Evolutionary conservation across 2,329 filamentous ascomycete species (phyloP).

Genomic region (Ophiostoma piceae): DNA sequence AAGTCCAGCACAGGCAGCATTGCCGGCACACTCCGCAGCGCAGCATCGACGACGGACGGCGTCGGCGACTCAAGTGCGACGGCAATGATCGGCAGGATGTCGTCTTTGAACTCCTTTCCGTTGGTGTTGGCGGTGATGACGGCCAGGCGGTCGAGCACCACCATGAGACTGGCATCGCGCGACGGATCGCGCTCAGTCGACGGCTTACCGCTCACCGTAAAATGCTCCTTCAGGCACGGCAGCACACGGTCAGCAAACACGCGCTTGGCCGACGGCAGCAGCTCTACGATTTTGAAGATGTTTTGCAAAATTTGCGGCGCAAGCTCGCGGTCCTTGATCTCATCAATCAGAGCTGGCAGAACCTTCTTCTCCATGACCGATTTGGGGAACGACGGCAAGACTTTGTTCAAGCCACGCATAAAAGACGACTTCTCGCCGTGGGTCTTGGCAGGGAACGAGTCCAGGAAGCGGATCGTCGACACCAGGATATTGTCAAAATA

Average conservation of each 20-base stretch:
- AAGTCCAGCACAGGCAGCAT: constrained; percentile 91
- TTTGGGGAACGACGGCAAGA: constrained; percentile 86
- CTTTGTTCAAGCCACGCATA: constrained; percentile 78
- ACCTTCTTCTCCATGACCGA: constrained; percentile 94
- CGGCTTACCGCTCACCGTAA: constrained; percentile 56
- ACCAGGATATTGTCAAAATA: constrained; percentile 98
- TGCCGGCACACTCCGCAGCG: constrained; percentile 69
- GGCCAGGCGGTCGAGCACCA: constrained; percentile 77
- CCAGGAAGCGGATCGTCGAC: constrained; percentile 91
- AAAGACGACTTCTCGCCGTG: constrained; percentile 87
- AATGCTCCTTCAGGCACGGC: constrained; percentile 78
- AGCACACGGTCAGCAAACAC: constrained; percentile 81
- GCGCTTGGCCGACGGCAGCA: constrained; percentile 70
- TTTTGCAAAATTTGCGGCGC: constrained; percentile 83
- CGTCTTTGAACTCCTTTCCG: constrained; percentile 91
- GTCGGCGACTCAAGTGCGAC: constrained; percentile 83
- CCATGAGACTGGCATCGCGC: constrained; percentile 85
- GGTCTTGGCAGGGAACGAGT: constrained; percentile 86
- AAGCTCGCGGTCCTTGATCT: constrained; percentile 87
- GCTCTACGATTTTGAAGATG: constrained; percentile 79
- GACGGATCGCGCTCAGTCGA: constrained; percentile 68
- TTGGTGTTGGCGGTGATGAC: constrained; percentile 73
- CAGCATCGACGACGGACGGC: constrained; percentile 81
- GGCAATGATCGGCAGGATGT: constrained; percentile 80
- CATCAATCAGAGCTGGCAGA: constrained; percentile 79